Evolutionary conservation across 1,284 basidiomycete species (phyloP).

Genomic region (Paramarasmius palmivorus): DNA sequence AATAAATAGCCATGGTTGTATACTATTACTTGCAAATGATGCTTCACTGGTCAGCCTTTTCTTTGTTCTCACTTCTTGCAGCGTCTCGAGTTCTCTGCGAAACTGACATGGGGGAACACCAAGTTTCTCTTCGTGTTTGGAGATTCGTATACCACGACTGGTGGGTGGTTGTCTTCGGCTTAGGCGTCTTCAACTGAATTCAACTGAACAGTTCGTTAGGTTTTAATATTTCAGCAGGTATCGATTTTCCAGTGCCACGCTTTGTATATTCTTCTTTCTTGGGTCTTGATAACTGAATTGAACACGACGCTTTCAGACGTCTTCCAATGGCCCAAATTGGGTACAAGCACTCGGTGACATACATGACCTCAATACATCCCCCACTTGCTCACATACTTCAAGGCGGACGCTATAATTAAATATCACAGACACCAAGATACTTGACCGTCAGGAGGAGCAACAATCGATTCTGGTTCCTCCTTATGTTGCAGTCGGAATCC

Average conservation of each 20-base stretch:
- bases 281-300: not conserved
- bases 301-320: conserved; percentile 42
- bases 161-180: conserved; percentile 16
- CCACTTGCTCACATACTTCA: conserved; percentile 14
- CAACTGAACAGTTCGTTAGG: conserved; percentile 33
- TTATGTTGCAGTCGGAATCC: conserved; percentile 51
- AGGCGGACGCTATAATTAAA: conserved; percentile 55
- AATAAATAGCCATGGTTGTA: no score
- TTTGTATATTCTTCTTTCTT: conserved; percentile 39
- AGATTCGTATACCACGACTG: conserved; percentile 49
- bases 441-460: conserved; percentile 62
- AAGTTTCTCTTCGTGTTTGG: conserved; percentile 57
- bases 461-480: conserved; percentile 64
- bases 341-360: conserved; percentile 52
- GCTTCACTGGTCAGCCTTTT: not conserved
- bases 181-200: no score
- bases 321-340: conserved; percentile 68
- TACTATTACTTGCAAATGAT: not conserved
- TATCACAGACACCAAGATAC: conserved; percentile 54
- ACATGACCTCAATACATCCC: conserved; percentile 4
- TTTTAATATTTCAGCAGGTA: conserved; percentile 59
- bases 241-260: conserved; percentile 53
- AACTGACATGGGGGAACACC: conserved; percentile 43
- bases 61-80: not conserved
- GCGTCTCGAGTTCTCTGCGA: conserved; percentile 6